phyloP scores from a whole-genome alignment of 495 filamentous ascomycete genomes.

The Penicillium simplicissimum region DNA sequence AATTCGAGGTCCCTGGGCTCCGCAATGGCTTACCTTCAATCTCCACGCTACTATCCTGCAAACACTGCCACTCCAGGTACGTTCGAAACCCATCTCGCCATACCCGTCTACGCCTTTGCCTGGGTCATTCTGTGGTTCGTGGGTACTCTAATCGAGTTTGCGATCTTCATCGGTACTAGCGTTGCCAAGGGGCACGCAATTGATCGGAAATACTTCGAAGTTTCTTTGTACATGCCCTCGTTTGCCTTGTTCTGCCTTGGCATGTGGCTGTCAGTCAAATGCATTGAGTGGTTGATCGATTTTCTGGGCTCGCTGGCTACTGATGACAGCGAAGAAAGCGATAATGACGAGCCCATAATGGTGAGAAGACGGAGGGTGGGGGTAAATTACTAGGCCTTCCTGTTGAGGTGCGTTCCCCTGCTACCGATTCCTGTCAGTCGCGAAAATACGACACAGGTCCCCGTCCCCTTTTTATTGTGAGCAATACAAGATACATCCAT shows the following conservation, averaged over 20 bases:
- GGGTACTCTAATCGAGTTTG: background rate
- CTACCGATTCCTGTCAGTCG: background rate
- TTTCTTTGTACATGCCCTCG: background rate
- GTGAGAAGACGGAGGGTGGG: background rate
- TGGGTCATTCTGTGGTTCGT: background rate
- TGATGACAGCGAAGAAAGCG: background rate
- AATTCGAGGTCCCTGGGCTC: too few relatives aligned
- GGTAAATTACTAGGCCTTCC: background rate
- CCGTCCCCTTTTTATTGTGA: background rate
- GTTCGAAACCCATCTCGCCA: background rate
- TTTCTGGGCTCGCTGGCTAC: background rate
- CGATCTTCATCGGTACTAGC: background rate
- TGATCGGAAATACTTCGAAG: background rate
- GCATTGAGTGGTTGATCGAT: background rate
- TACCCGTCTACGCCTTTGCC: background rate
- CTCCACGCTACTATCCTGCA: background rate
- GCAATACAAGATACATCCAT: background rate
- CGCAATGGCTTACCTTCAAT: background rate
- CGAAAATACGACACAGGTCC: background rate
- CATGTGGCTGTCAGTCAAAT: background rate
- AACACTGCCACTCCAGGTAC: background rate
- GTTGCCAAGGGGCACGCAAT: background rate
- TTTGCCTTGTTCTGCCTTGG: slow-evolving; percentile 2
- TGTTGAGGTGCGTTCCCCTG: background rate
- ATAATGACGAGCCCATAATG: background rate